Percentiles rank a stretch among this genome's conserved stretches.
These are phyloP conservation scores for Mucor mucedo DNA, from an alignment of 371 early-diverging fungal genomes.

Conservation along the genomic window DNA sequence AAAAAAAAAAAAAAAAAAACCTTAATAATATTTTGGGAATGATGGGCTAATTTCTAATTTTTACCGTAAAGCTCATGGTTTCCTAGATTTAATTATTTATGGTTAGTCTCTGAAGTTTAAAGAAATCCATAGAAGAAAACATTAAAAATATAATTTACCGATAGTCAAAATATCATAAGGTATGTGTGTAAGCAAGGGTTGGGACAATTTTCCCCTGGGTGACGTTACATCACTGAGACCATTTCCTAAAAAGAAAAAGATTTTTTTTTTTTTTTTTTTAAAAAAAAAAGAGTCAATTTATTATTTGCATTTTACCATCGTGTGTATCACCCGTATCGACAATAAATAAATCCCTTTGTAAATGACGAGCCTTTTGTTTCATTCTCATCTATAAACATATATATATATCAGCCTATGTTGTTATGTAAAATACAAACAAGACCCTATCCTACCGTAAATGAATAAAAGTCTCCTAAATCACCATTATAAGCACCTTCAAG, in stretches of 20 bases:
- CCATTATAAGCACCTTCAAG: constrained; percentile 52
- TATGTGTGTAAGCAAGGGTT: constrained; percentile 54
- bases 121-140: neutral
- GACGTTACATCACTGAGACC: constrained; percentile 57
- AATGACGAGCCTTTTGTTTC: constrained; percentile 51
- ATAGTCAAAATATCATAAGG: constrained; percentile 55
- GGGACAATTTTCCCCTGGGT: constrained; percentile 44
- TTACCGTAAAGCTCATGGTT: constrained; percentile 66
- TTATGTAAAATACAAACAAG: neutral
- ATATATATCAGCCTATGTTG: neutral
- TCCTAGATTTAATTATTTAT: constrained; percentile 28
- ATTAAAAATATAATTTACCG: constrained; percentile 22
- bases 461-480: constrained; percentile 63
- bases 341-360: constrained; percentile 59
- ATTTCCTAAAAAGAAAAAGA: constrained; percentile 29
- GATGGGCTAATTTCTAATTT: neutral
- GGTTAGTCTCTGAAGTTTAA: neutral
- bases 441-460: constrained; percentile 39
- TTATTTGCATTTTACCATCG: constrained; percentile 37
- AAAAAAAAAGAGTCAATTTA: neutral
- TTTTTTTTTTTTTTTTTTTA: too few relatives aligned
- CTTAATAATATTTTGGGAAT: neutral
- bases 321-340: constrained; percentile 63
- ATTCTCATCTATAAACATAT: constrained; percentile 33
- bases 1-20: constrained; percentile 5